phyloP scores from a whole-genome alignment of 495 filamentous ascomycete species.

The Rusavskia elegans region DNA sequence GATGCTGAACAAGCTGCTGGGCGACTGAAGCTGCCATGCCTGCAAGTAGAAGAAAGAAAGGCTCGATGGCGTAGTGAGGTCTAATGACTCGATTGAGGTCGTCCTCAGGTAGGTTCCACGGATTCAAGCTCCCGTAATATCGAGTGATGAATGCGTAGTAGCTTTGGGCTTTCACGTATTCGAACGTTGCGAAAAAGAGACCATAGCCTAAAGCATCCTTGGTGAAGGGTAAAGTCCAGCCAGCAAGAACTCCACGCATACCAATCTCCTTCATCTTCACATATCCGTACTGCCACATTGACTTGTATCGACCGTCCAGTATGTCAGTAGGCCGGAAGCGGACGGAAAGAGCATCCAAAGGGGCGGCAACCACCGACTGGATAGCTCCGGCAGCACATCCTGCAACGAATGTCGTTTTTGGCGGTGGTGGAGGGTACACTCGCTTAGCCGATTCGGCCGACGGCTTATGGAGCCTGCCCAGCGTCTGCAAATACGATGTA shows the following conservation, averaged over 20 bases:
- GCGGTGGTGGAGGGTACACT: constrained; percentile 57
- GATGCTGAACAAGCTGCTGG: constrained; percentile 69
- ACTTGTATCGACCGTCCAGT: constrained; percentile 49
- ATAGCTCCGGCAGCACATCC: constrained; percentile 64
- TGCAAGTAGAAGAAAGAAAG: constrained; percentile 61
- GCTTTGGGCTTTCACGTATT: constrained; percentile 70
- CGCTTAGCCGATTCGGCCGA: constrained; percentile 50
- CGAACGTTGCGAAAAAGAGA: constrained; percentile 73
- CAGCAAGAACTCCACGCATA: constrained; percentile 63
- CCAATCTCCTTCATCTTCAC: constrained; percentile 69
- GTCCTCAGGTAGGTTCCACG: constrained; percentile 24
- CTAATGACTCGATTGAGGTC: constrained; percentile 39
- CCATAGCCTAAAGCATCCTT: constrained; percentile 74
- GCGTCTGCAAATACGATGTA: constrained; percentile 69
- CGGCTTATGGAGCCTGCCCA: constrained; percentile 57
- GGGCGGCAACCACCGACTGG: constrained; percentile 68
- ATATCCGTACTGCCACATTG: constrained; percentile 66
- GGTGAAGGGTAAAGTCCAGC: constrained; percentile 59
- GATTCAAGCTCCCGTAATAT: constrained; percentile 51
- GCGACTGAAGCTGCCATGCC: constrained; percentile 59
- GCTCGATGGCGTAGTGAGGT: constrained; percentile 77
- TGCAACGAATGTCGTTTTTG: constrained; percentile 51
- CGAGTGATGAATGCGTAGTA: constrained; percentile 68
- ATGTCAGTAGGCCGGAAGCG: constrained; percentile 59
- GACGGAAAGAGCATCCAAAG: constrained; percentile 76